Base-by-base conservation (phyloP, 1,284 basidiomycete species). In the Malassezia vespertilionis region DNA sequence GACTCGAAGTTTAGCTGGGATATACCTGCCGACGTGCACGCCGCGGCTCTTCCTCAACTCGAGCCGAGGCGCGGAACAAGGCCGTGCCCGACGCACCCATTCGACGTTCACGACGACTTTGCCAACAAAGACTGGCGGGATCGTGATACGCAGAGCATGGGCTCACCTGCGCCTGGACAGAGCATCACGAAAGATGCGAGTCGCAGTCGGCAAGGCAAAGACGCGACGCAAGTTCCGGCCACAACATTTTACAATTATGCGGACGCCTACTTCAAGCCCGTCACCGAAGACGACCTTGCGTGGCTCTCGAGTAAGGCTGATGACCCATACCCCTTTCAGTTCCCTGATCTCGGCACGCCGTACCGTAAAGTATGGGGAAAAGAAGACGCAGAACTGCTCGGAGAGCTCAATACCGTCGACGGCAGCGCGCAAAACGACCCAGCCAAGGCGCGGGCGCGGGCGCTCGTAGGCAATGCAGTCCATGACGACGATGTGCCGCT, bases 311-410 rank as follows among this genome's bases (percentile, higher is more conserved):
- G 54, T 52, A 57, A 74, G 71, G 74, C 75, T 15, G 89, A 93
- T 61, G 86, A 91, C 50, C 76, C 84, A 5, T 84, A 87, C 51
- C 82, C 85, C 0, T 91, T 81, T 62, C 74, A 86, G 33, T 80
- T 91, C 72, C 89, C 90, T 6, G 79, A 82, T 48, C 77, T 91
- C 1, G 91, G 90, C 6, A 76, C 81, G 55, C 88, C 90, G 73
- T 96, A 93, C 65, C 76, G 80, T 21, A 83, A 90, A 43, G 75
- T 58, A 2, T 95, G 90, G 89, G 86, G 88, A 54, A 86, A 91
- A 56, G 82, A 88, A 66, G 90, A 95, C 69, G 76, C 76, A 5
- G 48, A 51, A 24, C 37, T 51, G 27, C 41, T 38, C 5, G 40
- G 48, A 8, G 22, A 38, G 34, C 41, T 50, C 6, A 28, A 33